These are phyloP conservation scores for Fraxinus sp. DNA, from an alignment of 305 asterid genomes.

Conservation along the genomic window DNA sequence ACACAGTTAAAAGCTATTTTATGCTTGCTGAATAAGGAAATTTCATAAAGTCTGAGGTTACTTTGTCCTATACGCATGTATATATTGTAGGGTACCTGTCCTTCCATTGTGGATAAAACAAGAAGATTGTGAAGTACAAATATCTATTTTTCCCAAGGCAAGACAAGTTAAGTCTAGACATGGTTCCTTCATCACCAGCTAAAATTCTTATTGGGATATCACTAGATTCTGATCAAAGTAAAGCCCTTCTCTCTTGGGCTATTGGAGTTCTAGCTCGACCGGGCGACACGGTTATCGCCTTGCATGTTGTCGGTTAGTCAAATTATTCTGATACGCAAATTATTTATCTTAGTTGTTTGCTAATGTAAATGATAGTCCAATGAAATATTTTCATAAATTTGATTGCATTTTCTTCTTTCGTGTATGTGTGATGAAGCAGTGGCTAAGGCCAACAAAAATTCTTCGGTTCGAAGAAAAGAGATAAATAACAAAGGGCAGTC, in stretches of 20 bases:
- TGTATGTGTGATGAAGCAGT: slow-evolving; percentile 28
- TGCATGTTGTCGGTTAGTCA: slow-evolving; percentile 62
- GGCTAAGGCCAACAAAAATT: slow-evolving; percentile 38
- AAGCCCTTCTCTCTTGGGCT: slow-evolving; percentile 60
- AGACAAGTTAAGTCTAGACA: slow-evolving; percentile 5
- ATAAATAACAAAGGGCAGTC: slow-evolving; percentile 41
- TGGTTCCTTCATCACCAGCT: slow-evolving; percentile 37
- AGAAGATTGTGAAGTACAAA: background rate
- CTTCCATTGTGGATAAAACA: slow-evolving; percentile 21
- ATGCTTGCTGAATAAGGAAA: slow-evolving; percentile 62
- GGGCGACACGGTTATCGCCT: slow-evolving; percentile 63
- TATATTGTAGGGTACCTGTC: slow-evolving; percentile 19
- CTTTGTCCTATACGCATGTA: slow-evolving; percentile 33
- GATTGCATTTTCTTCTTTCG: background rate
- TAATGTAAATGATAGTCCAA: background rate
- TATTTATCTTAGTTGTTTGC: background rate
- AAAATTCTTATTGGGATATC: slow-evolving; percentile 74
- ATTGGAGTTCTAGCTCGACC: slow-evolving; percentile 54
- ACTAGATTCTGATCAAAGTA: slow-evolving; percentile 53
- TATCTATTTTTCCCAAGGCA: background rate
- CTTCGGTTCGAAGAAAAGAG: slow-evolving; percentile 32
- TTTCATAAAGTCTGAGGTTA: slow-evolving; percentile 36
- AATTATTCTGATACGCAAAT: background rate
- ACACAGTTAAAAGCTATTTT: slow-evolving; percentile 14
- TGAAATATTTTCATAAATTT: background rate